Evolutionary conservation across 176 grass and related monocot genomes (phyloP), one percentile per base, ranked within the genome.

Genomic region (Triticum dicoccoides): DNA sequence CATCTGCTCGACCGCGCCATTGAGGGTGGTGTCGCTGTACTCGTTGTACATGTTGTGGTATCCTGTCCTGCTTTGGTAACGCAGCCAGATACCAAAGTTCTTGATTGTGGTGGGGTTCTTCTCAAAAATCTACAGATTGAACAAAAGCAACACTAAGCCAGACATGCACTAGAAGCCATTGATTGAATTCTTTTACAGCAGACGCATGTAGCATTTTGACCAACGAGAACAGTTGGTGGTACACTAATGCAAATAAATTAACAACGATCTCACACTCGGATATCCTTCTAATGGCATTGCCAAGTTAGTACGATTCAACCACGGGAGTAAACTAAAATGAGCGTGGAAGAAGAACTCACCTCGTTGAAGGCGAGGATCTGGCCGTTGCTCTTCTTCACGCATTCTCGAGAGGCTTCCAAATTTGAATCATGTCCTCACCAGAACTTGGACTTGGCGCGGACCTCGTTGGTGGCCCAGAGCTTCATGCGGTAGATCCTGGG

Each of bases 1-100:
- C 94, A 96, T 96, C 76, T 96, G 94, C 66, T 96, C 94, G 5
- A 96, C 94, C 4, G 84, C 94, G 21, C 94, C 94, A 41, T 96
- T 91, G 27, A 93, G 74, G 23, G 94, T 96, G 6, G 91, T 93
- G 77, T 93, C 90, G 34, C 94, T 86, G 76, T 88, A 96, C 76
- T 96, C 91, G 89, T 96, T 93, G 91, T 93, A 96, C 94, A 96
- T 93, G 81, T 93, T 96, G 78, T 95, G 91, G 84, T 93, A 95
- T 15, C 94, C 94, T 4, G 94, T 95, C 72, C 91, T 88, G 89
- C 89, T 93, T 84, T 95, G 89, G 84, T 93, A 95, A 18, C 87
- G 80, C 41, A 95, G 38, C 94, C 94, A 95, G 63, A 95, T 95
- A 75, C 94, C 94, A n/a, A 89, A 96, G 84, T 93, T 93, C 91